phyloP scores from a whole-genome alignment of 1,284 basidiomycete species.

The Polyporus tsugae region DNA sequence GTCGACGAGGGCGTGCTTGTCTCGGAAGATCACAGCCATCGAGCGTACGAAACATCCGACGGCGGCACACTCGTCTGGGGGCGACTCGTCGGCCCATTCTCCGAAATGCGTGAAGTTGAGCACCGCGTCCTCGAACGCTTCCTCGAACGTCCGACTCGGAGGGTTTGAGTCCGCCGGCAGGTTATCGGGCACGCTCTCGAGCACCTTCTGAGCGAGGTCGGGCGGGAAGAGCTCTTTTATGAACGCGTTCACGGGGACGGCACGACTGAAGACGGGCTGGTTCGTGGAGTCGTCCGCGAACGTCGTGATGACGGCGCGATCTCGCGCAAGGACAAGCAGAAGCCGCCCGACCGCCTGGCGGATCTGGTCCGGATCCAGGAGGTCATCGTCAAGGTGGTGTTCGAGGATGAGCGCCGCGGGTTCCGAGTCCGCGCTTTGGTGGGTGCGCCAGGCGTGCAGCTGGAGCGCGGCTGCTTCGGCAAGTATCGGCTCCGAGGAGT shows the following conservation, averaged over 20 bases:
- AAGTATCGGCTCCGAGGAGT: not conserved
- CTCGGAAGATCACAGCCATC: not conserved
- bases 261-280: not conserved
- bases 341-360: not conserved
- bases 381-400: not conserved
- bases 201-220: not conserved
- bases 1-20: not conserved
- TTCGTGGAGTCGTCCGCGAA: not conserved
- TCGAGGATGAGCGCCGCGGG: not conserved
- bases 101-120: not conserved
- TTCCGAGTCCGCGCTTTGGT: not conserved
- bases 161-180: not conserved
- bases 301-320: not conserved
- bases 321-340: not conserved
- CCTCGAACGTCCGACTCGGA: not conserved
- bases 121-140: not conserved
- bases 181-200: not conserved
- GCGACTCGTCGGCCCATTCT: not conserved
- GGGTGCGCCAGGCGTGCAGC: not conserved
- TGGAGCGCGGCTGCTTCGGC: not conserved
- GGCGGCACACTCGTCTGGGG: too few relatives aligned
- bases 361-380: not conserved
- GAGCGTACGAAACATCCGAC: not conserved
- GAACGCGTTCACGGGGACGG: not conserved
- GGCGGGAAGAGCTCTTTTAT: not conserved